Evolutionary conservation across 257 asterid species (phyloP), one percentile per base, ranked within the genome.

Genomic region (Handroanthus guayacan): DNA sequence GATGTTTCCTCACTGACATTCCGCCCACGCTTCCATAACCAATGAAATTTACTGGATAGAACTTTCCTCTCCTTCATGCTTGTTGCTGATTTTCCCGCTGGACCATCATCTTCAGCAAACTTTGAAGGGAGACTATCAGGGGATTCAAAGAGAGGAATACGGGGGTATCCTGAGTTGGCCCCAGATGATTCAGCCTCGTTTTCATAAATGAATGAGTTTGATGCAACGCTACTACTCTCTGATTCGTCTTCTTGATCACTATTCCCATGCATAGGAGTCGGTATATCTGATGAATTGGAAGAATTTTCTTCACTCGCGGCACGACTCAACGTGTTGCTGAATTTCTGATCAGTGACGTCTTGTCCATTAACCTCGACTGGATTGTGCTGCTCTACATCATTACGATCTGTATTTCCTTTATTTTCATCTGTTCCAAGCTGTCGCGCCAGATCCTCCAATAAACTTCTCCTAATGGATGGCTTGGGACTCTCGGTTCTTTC

Each of bases 361-460:
- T 70, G 73, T 52, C 80, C 79, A 39, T 66, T 74, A 36, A 20
- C 69, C 54, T 85, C 89, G 69, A 54, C 84, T 5, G 48, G 67
- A 69, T 65, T 83, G 20, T 54, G 69, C 34, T 82, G 82, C 81
- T 68, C 87, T 3, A 45, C 66, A 63, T 39, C 86, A 71, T 66
- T 54, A 75, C 62, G 14, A 37, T 64, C 75, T 8, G 73, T 37
- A 18, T 71, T 78, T 58, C 80, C 84, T 68, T 65, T 65, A 48
- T 74, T 81, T 75, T 86, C 91, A 79, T 86, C 92, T 3, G 79
- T 58, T 38, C 92, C 89, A 62, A 93, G 95, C 83, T 91, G 92
- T 47, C 75, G 82, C 6, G 89, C 84, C 70, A 93, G 88, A 84
- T 91, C 97, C 61, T 84, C 82, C 87, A 93, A 85, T 82, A 93